Percentiles rank a stretch among this genome's conserved stretches.
Conservation (phyloP, 1,284 basidiomycete genomes). For the Cryptococcus hybrid region DNA sequence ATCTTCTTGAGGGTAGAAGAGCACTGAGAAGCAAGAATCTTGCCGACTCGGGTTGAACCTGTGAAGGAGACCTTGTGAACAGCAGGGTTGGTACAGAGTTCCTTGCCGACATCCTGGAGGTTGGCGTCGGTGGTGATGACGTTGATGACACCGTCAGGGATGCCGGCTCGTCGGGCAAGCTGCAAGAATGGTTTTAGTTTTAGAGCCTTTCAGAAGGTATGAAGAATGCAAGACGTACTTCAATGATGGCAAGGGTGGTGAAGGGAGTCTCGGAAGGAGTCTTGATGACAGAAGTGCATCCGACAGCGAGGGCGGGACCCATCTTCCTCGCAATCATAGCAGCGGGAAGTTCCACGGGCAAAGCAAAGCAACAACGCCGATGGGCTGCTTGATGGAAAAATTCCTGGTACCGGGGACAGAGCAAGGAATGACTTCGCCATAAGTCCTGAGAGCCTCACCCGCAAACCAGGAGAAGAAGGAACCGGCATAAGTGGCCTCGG, state of each 20-base stretch:
- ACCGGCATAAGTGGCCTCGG: constrained; percentile 75
- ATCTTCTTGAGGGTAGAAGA: constrained; percentile 88
- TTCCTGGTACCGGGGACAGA: constrained; percentile 71
- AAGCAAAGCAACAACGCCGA: constrained; percentile 59
- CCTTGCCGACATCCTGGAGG: constrained; percentile 44
- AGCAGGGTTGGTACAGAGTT: constrained; percentile 43
- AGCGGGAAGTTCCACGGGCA: constrained; percentile 75
- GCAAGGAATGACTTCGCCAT: constrained; percentile 78
- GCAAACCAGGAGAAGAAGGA: constrained; percentile 85
- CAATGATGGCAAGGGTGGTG: constrained; percentile 66
- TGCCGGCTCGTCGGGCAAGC: constrained; percentile 81
- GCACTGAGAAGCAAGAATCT: constrained; percentile 79
- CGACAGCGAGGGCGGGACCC: constrained; percentile 73
- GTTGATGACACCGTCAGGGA: constrained; percentile 95
- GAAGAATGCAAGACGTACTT: constrained; percentile 16
- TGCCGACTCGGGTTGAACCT: constrained; percentile 84
- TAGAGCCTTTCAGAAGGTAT: too few species aligned
- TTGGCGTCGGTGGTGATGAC: constrained; percentile 64
- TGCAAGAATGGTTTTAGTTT: constrained; percentile 3
- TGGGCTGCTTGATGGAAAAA: constrained; percentile 89
- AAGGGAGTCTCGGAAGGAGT: constrained; percentile 89
- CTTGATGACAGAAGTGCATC: constrained; percentile 94
- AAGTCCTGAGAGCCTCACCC: constrained; percentile 74
- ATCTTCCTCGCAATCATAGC: constrained; percentile 69
- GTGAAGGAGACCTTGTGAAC: constrained; percentile 86